These are phyloP conservation scores for Patellaria atrata DNA, from an alignment of 495 filamentous ascomycete species.

Conservation along the genomic window DNA sequence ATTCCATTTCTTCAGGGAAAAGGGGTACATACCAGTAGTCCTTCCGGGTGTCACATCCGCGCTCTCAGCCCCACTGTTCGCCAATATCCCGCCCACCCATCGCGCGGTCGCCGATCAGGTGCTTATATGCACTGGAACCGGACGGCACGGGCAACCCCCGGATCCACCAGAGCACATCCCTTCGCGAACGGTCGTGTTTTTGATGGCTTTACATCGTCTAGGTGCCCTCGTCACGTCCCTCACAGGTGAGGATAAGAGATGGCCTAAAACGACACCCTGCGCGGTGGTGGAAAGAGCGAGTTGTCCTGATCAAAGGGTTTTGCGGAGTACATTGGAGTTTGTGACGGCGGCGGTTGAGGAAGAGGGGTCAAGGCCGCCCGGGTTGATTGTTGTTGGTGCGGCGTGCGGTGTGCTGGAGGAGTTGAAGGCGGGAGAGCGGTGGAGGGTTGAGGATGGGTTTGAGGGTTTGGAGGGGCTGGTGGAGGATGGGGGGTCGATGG, in stretches of 20 bases:
- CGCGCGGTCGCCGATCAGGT: slow-evolving; percentile 84
- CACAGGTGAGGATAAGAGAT: slow-evolving; percentile 27
- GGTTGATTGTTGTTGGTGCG: slow-evolving; percentile 73
- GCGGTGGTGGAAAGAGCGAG: slow-evolving; percentile 90
- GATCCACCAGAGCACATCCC: slow-evolving; percentile 63
- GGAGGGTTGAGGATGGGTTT: slow-evolving; percentile 87
- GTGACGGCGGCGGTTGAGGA: slow-evolving; percentile 76
- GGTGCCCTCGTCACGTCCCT: slow-evolving; percentile 41
- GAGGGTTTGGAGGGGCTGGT: slow-evolving; percentile 36
- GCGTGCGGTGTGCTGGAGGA: slow-evolving; percentile 62
- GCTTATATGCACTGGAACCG: slow-evolving; percentile 86
- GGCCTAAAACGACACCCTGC: slow-evolving; percentile 52
- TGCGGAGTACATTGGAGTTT: slow-evolving; percentile 66
- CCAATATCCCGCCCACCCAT: slow-evolving; percentile 75
- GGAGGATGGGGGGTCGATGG: too few relatives aligned
- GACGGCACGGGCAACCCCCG: slow-evolving; percentile 74
- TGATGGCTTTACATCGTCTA: slow-evolving; percentile 89
- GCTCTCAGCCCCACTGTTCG: slow-evolving; percentile 75
- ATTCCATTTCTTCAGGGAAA: slow-evolving; percentile 61
- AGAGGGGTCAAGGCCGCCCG: slow-evolving; percentile 79
- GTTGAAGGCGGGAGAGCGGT: slow-evolving; percentile 40
- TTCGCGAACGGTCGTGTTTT: slow-evolving; percentile 76
- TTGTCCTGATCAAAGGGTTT: slow-evolving; percentile 86
- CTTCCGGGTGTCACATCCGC: slow-evolving; percentile 85
- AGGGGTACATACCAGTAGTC: slow-evolving; percentile 58